phyloP scores from a whole-genome alignment of 352 stramenopile species.

The Phytophthora capsici region DNA sequence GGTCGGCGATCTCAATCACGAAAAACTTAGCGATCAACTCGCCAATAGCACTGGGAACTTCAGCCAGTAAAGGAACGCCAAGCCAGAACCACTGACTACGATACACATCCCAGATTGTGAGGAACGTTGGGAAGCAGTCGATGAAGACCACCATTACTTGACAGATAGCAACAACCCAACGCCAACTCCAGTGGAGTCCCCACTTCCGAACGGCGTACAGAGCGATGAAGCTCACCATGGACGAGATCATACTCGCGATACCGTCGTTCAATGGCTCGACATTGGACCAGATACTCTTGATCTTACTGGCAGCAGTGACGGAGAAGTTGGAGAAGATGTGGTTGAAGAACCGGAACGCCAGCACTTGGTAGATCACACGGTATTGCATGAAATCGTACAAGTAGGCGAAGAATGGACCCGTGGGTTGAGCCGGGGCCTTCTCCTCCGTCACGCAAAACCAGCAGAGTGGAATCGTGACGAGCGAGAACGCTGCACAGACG shows the following conservation, averaged over 20 bases:
- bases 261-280: slow-evolving; percentile 39
- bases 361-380: slow-evolving; percentile 43
- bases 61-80: slow-evolving; percentile 50
- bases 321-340: slow-evolving; percentile 44
- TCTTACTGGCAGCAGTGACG: slow-evolving; percentile 31
- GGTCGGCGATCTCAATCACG: slow-evolving; percentile 49
- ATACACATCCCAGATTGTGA: slow-evolving; percentile 61
- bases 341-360: slow-evolving; percentile 43
- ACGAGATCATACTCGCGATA: slow-evolving; percentile 33
- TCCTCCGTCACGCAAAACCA: slow-evolving; percentile 52
- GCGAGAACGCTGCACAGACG: slow-evolving; percentile 33
- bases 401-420: slow-evolving; percentile 18
- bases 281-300: slow-evolving; percentile 41
- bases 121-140: slow-evolving; percentile 48
- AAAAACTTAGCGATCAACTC: slow-evolving; percentile 45
- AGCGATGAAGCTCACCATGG: slow-evolving; percentile 35
- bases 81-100: slow-evolving; percentile 68
- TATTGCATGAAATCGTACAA: slow-evolving; percentile 50
- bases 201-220: slow-evolving; percentile 46
- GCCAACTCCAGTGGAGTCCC: slow-evolving; percentile 64
- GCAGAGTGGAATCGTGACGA: slow-evolving; percentile 36
- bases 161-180: slow-evolving; percentile 38
- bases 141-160: slow-evolving; percentile 45
- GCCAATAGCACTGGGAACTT: slow-evolving; percentile 40
- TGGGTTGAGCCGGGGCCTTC: slow-evolving; percentile 20